Conservation (phyloP, 2,329 filamentous ascomycete species). For the Arachnopeziza araneosa region DNA sequence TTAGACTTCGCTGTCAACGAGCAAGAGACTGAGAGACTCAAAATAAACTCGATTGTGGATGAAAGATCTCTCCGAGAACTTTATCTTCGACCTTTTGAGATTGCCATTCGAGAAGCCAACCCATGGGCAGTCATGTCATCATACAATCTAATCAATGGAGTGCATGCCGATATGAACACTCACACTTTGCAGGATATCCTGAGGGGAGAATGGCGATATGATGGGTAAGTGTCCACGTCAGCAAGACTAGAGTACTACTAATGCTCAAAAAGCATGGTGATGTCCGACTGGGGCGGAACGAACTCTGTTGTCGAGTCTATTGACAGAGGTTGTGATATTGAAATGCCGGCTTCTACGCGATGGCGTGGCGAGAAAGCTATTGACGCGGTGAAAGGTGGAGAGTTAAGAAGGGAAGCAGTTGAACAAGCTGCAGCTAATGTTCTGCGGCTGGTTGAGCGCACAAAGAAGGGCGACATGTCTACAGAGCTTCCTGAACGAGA, state of each 20-base stretch:
- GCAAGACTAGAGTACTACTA: neutral
- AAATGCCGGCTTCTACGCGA: constrained; percentile 52
- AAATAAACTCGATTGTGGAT: constrained; percentile 57
- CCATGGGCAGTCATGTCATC: constrained; percentile 66
- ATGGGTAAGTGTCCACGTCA: constrained; percentile 40
- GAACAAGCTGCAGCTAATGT: constrained; percentile 55
- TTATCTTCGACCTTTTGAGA: constrained; percentile 71
- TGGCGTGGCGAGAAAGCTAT: constrained; percentile 54
- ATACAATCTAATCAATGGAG: constrained; percentile 62
- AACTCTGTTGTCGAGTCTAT: constrained; percentile 53
- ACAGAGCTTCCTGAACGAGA: constrained; percentile 52
- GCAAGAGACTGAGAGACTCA: constrained; percentile 63
- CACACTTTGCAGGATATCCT: constrained; percentile 51
- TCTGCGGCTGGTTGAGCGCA: constrained; percentile 53
- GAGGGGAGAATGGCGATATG: constrained; percentile 56
- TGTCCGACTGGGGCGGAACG: constrained; percentile 54
- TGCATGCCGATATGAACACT: constrained; percentile 52
- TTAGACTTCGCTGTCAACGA: constrained; percentile 66
- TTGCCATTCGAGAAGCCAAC: constrained; percentile 62
- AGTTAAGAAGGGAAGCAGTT: constrained; percentile 43
- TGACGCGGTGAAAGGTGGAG: constrained; percentile 44
- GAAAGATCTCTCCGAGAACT: constrained; percentile 63
- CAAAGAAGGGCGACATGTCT: constrained; percentile 54
- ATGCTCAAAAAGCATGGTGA: constrained; percentile 40
- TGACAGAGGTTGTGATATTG: constrained; percentile 50